These are phyloP conservation scores for Erigeron canadensis DNA, from an alignment of 129 eudicot species.

Conservation along the genomic window DNA sequence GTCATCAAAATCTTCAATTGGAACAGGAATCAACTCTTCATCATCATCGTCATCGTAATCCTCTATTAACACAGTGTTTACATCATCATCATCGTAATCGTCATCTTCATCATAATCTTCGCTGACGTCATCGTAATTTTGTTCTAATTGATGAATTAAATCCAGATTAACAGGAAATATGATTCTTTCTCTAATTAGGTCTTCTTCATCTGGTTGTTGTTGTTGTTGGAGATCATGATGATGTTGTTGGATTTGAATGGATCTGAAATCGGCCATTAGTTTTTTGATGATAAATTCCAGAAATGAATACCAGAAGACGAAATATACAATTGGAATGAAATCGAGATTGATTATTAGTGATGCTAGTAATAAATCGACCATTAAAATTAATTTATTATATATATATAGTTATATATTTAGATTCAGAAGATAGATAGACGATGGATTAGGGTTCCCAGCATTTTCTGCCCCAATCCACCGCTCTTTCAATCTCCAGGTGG, in stretches of 20 bases:
- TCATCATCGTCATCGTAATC: conserved; percentile 11
- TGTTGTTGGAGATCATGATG: not conserved
- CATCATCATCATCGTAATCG: conserved; percentile 24
- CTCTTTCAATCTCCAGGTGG: too few relatives aligned
- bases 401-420: too few relatives aligned
- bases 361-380: conserved; percentile 5
- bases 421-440: too few relatives aligned
- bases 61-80: too few relatives aligned
- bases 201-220: not conserved
- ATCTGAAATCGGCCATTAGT: conserved; percentile 29
- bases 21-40: not conserved
- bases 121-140: not conserved
- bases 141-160: not conserved
- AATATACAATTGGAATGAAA: conserved; percentile 13
- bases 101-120: conserved; percentile 28
- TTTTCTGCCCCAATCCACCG: too few relatives aligned
- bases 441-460: too few relatives aligned
- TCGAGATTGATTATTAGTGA: conserved; percentile 22
- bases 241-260: conserved; percentile 14
- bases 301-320: conserved; percentile 25
- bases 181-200: conserved; percentile 7
- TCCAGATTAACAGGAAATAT: not conserved
- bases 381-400: conserved; percentile 3
- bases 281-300: conserved; percentile 20
- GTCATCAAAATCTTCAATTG: not conserved